Percentiles rank a stretch among this genome's conserved stretches.
These are phyloP conservation scores for Fusarium veterinarium DNA, from an alignment of 2,329 filamentous ascomycete genomes.

Conservation along the genomic window DNA sequence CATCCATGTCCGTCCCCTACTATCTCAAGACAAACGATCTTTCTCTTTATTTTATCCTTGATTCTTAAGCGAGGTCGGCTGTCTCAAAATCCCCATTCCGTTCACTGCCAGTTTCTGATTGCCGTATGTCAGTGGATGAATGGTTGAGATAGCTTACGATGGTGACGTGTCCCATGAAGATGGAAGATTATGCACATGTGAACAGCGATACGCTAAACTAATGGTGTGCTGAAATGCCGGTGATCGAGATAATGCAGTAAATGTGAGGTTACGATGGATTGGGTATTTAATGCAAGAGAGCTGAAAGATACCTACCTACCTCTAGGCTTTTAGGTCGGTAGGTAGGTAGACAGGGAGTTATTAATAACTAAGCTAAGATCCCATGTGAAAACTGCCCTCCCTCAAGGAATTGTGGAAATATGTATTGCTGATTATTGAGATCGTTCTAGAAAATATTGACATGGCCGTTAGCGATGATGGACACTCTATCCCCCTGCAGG, in stretches of 20 bases:
- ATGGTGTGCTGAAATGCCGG: background rate
- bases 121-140: background rate
- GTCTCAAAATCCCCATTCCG: constrained; percentile 24
- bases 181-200: background rate
- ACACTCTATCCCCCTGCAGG: constrained; percentile 27
- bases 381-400: background rate
- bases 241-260: background rate
- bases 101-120: constrained; percentile 9
- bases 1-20: constrained; percentile 4
- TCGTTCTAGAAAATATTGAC: background rate
- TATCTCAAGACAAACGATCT: constrained; percentile 11
- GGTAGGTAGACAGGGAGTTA: background rate
- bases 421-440: background rate
- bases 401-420: background rate
- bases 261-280: background rate
- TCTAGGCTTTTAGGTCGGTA: background rate
- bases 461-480: background rate
- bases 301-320: background rate
- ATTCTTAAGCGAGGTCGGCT: constrained; percentile 28
- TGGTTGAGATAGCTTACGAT: background rate
- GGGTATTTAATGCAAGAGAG: background rate
- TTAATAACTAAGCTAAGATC: background rate
- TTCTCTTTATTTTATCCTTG: background rate
- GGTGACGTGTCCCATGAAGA: constrained; percentile 3
- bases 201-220: background rate